Base-by-base conservation (phyloP, 1,284 basidiomycete species). In the Sporisorium graminicola region DNA sequence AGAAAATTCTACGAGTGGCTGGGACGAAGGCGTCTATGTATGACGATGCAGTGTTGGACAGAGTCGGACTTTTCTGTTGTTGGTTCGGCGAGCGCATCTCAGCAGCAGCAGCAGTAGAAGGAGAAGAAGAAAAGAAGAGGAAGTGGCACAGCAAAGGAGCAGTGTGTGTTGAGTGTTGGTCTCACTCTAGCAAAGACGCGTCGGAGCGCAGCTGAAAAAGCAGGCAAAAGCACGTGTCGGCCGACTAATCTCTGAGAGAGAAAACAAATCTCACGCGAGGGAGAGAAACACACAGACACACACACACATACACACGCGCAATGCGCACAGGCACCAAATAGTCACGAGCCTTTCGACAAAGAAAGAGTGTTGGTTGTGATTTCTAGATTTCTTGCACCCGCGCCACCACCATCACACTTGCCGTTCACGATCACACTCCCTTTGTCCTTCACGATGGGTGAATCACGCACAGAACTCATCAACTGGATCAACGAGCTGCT, bases 401-500 rank as follows among this genome's bases (percentile, higher is more conserved):
- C 20, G 54, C 22, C 56, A 49, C 26, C 57, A 54, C 49, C 57
- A 50, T 9, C 16, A 8, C n/a, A n/a, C n/a, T n/a, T n/a, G n/a
- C 10, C 49, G 27, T 16, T 14, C n/a, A 16, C 14, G 35, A 27
- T n/a, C 26, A 20, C 31, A n/a, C n/a, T n/a, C 5, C 16, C 42
- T 3, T 27, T 37, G 18, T 22, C 7, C 20, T 10, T 20, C 29
- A 70, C 4, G 60, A 83, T 83, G 82, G 77, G 79, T 20, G 82
- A 82, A 57, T 85, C 82, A 33, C 86, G 96, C 85, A 92, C 93
- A 52, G 97, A 99, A 85, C 90, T 99, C 33, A 85, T 99, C 44
- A 89, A 89, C 55, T 99, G 97, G 97, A 88, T 98, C 84, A 98
- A 98, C 87, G 93, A 96, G 52, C 91, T 99, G 22, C 90, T 98